phyloP scores from a whole-genome alignment of 306 rosid genomes.

The Trifolium pratense region DNA sequence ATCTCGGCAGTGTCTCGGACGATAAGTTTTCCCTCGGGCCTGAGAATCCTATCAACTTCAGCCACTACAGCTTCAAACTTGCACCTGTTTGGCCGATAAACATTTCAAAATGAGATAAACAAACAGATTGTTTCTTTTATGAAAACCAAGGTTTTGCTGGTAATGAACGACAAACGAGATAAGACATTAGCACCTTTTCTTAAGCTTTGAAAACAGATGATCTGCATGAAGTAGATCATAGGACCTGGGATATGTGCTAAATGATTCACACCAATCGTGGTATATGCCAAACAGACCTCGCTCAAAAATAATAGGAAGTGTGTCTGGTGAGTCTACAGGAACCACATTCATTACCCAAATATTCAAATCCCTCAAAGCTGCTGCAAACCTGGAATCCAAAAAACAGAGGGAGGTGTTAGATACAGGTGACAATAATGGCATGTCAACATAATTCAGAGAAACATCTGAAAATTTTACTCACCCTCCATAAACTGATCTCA shows the following conservation, averaged over 20 bases:
- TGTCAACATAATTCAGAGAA: slow-evolving; percentile 33
- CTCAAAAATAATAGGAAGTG: slow-evolving; percentile 87
- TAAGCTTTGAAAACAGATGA: slow-evolving; percentile 78
- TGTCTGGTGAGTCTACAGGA: slow-evolving; percentile 80
- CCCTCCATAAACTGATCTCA: slow-evolving; percentile 89
- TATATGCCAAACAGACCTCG: slow-evolving; percentile 95
- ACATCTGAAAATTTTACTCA: slow-evolving; percentile 47
- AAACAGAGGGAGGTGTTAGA: slow-evolving; percentile 36
- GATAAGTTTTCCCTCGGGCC: slow-evolving; percentile 90
- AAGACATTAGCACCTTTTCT: slow-evolving; percentile 60
- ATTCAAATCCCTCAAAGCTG: slow-evolving; percentile 49
- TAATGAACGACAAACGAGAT: slow-evolving; percentile 36
- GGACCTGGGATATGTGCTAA: slow-evolving; percentile 90
- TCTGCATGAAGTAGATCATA: slow-evolving; percentile 97
- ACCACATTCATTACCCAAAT: slow-evolving; percentile 76
- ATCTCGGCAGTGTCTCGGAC: slow-evolving; percentile 75
- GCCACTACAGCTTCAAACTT: slow-evolving; percentile 69
- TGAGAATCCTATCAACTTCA: slow-evolving; percentile 88
- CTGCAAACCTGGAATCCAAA: slow-evolving; percentile 49
- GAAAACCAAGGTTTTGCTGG: background rate
- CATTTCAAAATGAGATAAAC: slow-evolving; percentile 27
- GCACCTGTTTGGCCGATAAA: slow-evolving; percentile 61
- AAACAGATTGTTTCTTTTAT: slow-evolving; percentile 3
- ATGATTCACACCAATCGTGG: slow-evolving; percentile 98
- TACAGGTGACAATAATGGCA: background rate